A percentile compares a stretch with the other conserved stretches of the same genome.
phyloP scores from a whole-genome alignment of 352 stramenopile species.

The Phytophthora nicotianae region DNA sequence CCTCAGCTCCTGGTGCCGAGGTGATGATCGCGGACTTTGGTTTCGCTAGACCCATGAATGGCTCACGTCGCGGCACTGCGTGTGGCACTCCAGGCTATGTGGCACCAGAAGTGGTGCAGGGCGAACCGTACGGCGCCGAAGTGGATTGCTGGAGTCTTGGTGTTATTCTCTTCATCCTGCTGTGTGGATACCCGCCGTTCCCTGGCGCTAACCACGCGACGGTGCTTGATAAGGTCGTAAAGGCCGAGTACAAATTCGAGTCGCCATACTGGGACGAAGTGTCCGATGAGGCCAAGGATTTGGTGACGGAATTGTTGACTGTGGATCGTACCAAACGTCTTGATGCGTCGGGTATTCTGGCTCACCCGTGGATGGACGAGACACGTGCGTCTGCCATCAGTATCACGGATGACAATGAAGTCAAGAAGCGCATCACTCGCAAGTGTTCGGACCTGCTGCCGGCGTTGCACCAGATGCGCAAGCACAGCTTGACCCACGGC shows the following conservation, averaged over 20 bases:
- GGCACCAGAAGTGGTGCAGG: conserved; percentile 93
- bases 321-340: conserved; percentile 86
- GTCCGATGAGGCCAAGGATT: conserved; percentile 93
- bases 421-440: conserved; percentile 35
- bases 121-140: conserved; percentile 83
- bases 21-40: conserved; percentile 92
- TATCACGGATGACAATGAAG: conserved; percentile 38
- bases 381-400: conserved; percentile 27
- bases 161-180: conserved; percentile 94
- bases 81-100: conserved; percentile 93
- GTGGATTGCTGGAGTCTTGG: conserved; percentile 96
- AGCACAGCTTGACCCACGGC: conserved; percentile 71
- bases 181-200: conserved; percentile 93
- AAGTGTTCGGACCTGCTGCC: conserved; percentile 69
- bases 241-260: conserved; percentile 91
- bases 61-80: conserved; percentile 56
- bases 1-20: conserved; percentile 64
- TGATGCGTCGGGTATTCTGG: conserved; percentile 67
- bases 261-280: conserved; percentile 95
- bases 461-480: conserved; percentile 76
- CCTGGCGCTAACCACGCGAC: conserved; percentile 70
- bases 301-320: conserved; percentile 93
- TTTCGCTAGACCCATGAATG: conserved; percentile 76
- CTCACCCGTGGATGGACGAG: conserved; percentile 84
- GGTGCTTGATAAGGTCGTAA: conserved; percentile 76